Evolutionary conservation across 495 filamentous ascomycete species (phyloP).

Genomic region (Tuber calosporum): DNA sequence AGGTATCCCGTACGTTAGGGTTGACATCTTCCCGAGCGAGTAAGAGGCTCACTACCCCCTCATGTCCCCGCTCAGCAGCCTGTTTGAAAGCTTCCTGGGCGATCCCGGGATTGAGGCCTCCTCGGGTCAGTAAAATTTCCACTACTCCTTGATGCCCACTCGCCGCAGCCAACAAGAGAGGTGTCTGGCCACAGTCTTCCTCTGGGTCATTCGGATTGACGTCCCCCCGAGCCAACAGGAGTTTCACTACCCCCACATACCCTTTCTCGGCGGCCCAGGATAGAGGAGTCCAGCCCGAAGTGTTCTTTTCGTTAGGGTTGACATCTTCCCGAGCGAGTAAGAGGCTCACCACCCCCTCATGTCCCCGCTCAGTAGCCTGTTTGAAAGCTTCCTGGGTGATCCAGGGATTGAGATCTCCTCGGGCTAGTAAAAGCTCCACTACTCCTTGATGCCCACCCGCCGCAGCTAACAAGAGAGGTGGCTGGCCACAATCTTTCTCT

Average conservation of each 20-base stretch:
- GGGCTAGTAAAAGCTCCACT: conserved; percentile 25
- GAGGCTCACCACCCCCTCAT: conserved; percentile 39
- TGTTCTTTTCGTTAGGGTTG: conserved; percentile 11
- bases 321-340: conserved; percentile 27
- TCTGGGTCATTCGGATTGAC: conserved; percentile 14
- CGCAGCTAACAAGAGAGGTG: conserved; percentile 45
- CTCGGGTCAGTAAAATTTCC: conserved; percentile 1
- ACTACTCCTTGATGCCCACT: conserved; percentile 44
- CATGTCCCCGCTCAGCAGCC: conserved; percentile 40
- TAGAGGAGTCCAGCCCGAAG: conserved; percentile 35
- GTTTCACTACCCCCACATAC: conserved; percentile 31
- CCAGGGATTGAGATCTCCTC: neutral
- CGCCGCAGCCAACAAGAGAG: conserved; percentile 44
- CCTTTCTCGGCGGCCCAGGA: conserved; percentile 40
- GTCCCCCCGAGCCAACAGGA: conserved; percentile 32
- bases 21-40: conserved; percentile 15
- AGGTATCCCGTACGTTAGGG: conserved; percentile 5
- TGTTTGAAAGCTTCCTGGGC: conserved; percentile 23
- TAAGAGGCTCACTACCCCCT: conserved; percentile 39
- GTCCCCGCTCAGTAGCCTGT: conserved; percentile 35
- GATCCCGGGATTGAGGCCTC: neutral
- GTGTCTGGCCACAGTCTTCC: conserved; percentile 37
- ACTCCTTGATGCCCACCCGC: conserved; percentile 43
- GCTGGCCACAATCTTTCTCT: conserved; percentile 35
- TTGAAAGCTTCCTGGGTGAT: conserved; percentile 21